Conservation (phyloP, 1,284 basidiomycete genomes). For the Apiotrichum montevideense region DNA sequence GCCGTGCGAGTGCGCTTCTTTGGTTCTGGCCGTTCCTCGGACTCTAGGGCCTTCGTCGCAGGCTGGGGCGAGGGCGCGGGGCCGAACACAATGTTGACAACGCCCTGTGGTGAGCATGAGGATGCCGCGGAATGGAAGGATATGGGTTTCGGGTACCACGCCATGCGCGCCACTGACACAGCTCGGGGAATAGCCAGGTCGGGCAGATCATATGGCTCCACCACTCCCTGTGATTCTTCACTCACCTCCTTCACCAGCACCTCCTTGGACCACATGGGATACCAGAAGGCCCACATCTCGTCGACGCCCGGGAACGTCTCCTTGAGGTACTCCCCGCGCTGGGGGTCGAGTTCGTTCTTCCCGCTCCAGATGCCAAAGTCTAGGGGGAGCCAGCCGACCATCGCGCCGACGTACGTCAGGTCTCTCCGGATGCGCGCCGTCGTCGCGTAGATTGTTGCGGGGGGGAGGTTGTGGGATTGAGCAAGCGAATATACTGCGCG, state of each 20-base stretch:
- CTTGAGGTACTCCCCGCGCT: neutral
- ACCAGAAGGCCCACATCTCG: neutral
- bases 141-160: too few relatives aligned
- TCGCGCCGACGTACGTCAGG: neutral
- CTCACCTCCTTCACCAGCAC: neutral
- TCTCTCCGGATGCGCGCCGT: neutral
- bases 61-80: constrained; percentile 1
- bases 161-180: too few relatives aligned
- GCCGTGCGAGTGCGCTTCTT: neutral
- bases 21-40: neutral
- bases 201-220: too few relatives aligned
- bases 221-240: too few relatives aligned
- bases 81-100: neutral
- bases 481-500: neutral
- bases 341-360: constrained; percentile 1
- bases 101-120: neutral
- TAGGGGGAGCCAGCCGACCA: constrained; percentile 11
- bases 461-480: neutral
- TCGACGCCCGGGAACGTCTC: neutral
- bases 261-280: neutral
- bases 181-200: too few relatives aligned
- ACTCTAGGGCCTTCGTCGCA: neutral
- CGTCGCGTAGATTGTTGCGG: neutral
- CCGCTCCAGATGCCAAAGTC: constrained; percentile 2
- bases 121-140: too few relatives aligned